Base-by-base conservation (phyloP, 2,329 filamentous ascomycete genomes). In the Fusarium sp. region DNA sequence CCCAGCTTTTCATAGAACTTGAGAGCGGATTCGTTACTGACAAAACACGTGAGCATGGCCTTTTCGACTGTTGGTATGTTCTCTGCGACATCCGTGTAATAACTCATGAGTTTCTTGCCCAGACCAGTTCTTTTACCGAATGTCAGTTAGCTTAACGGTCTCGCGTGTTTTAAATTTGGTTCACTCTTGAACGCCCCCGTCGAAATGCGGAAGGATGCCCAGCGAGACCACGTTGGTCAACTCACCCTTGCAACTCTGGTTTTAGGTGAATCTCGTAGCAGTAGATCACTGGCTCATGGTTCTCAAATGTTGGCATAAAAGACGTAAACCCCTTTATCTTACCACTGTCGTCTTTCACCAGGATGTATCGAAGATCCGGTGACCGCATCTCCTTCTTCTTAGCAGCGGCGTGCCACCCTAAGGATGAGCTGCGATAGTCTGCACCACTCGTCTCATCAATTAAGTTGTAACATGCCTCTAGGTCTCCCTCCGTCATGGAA, bases 191-290 rank as follows among this genome's bases (percentile, higher is more conserved):
- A 20, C 10, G 23, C 10, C 33, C 63, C 48, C 23, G 33, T 61
- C 52, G 52, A 39, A 52, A 56, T 51, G 33, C 39, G 49, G 22
- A 48, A 50, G 41, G 17, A 19, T 22, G 22, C 25, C 44, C 25
- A 45, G 25, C 25, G 3, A 27, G 20, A n/a, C 47, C 15, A 49
- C 33, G 30, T 51, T 52, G 41, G 33, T 50, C 44, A 13, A 78
- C 79, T 65, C 76, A 87, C 80, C 89, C 84, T 68, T 87, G 85
- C 6, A 91, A 75, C 2, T 81, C 78, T 2, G 82, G 78, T 37
- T 81, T 78, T 4, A 94, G 83, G 73, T 95, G 92, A 35, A 95
- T 87, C 78, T 95, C 92, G 75, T 94, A 95, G 76, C 92, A 90
- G 77, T 94, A 95, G 20, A 93, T 75, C 3, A 94, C 91, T 0